phyloP scores from a whole-genome alignment of 2,329 filamentous ascomycete species.

The Aureobasidium sp. region DNA sequence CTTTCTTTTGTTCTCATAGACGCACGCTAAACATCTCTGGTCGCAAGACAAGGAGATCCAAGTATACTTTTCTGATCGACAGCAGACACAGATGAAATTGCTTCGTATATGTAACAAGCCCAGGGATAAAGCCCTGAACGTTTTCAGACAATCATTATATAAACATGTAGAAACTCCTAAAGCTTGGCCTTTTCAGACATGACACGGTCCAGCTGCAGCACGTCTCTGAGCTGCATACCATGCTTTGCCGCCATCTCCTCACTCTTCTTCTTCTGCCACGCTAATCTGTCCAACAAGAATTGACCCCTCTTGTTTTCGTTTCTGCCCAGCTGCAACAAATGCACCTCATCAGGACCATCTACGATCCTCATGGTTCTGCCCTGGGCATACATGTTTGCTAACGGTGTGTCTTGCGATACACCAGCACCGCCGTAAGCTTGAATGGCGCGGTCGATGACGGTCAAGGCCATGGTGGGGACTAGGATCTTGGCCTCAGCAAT shows the following conservation, averaged over 20 bases:
- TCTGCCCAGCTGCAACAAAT: constrained; percentile 70
- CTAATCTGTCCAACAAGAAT: constrained; percentile 52
- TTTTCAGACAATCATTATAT: background rate
- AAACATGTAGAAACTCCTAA: constrained; percentile 20
- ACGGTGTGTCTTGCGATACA: constrained; percentile 87
- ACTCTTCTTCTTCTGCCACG: constrained; percentile 58
- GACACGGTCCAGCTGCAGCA: constrained; percentile 36
- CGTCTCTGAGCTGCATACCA: constrained; percentile 38
- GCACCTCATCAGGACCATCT: constrained; percentile 95
- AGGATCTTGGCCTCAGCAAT: constrained; percentile 95
- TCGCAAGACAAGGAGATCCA: background rate
- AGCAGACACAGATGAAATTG: background rate
- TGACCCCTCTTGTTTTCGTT: constrained; percentile 69
- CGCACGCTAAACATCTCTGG: background rate
- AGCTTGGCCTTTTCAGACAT: constrained; percentile 35
- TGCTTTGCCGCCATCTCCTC: constrained; percentile 60
- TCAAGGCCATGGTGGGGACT: constrained; percentile 72
- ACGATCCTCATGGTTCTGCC: constrained; percentile 31
- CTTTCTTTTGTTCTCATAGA: background rate
- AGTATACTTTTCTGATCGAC: too few relatives aligned
- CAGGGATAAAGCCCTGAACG: background rate
- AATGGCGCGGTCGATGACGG: constrained; percentile 88
- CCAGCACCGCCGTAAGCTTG: constrained; percentile 89
- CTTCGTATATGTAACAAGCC: background rate
- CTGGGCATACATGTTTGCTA: constrained; percentile 53